Evolutionary conservation across 148 eudicot species (phyloP), one percentile per base, ranked within the genome.

Genomic region (Talinum fruticosum): DNA sequence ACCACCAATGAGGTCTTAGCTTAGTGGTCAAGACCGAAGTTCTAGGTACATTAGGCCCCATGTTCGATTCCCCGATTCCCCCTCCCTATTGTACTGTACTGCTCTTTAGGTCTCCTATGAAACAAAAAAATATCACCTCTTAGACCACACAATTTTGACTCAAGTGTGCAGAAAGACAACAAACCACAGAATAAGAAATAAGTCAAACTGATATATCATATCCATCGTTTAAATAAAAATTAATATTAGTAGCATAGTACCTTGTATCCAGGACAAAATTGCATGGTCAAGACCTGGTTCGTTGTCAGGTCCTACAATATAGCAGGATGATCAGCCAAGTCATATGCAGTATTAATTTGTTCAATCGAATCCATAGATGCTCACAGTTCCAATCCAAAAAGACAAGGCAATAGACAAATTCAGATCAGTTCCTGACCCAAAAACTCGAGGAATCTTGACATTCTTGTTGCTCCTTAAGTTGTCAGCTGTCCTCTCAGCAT

Each of bases 211-310:
- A 29, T 5, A 30, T 23, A 30, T 47, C 29, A 47, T 18, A 15
- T 53, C n/a, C 24, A 72, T 29, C 34, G 10, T 24, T 29, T 2
- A 49, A 34, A 18, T 21, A 68, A 28, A 28, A 28, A 35, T 72
- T 16, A 66, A 26, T 8, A 26, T 37, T 26, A 26, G 28, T 28
- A 28, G 66, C 75, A 29, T 36, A 73, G 33, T 83, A 94, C 99
- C 99, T 89, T 95, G 80, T 82, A 80, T 61, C 99, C 99, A 64
- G 82, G 77, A 76, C 94, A 95, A 69, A 88, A 91, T 71, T 95
- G 78, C 99, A 95, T 95, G 10, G 97, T 95, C 90, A 95, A 86
- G 59, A 92, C 93, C 85, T 90, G 85, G 81, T 78, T 85, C 14
- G 83, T 92, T 36, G 97, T 95, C 32, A 91, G 78, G 62, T 95